Evolutionary conservation across 148 eudicot genomes (phyloP).

Genomic region (Dysphania ambrosioides): DNA sequence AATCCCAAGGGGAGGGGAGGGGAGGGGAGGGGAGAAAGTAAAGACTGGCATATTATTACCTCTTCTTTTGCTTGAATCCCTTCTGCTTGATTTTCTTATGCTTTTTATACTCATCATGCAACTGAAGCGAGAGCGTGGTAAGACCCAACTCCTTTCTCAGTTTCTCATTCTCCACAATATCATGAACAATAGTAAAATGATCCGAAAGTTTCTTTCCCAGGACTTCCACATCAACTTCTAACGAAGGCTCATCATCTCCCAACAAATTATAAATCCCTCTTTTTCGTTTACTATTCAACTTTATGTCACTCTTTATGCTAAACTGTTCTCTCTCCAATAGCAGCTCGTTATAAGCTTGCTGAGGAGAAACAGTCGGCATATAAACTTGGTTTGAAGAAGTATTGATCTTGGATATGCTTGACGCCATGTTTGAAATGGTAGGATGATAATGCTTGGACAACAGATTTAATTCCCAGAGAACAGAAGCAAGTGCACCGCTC

Average conservation of each 20-base stretch:
- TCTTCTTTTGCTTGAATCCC: constrained; percentile 9
- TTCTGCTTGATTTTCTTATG: constrained; percentile 26
- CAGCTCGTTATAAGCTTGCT: constrained; percentile 63
- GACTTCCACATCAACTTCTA: constrained; percentile 44
- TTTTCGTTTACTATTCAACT: constrained; percentile 45
- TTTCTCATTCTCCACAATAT: constrained; percentile 57
- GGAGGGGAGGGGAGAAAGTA: too few relatives aligned
- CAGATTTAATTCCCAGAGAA: constrained; percentile 91
- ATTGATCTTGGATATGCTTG: constrained; percentile 55
- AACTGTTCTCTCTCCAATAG: constrained; percentile 56
- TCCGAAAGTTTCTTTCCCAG: constrained; percentile 62
- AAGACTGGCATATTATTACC: background rate
- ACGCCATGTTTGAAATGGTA: constrained; percentile 62
- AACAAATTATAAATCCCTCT: constrained; percentile 30
- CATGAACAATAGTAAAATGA: constrained; percentile 53
- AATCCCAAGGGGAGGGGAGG: background rate
- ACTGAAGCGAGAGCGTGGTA: constrained; percentile 36
- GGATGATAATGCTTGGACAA: constrained; percentile 82
- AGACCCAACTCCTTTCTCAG: constrained; percentile 55
- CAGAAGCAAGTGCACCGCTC: constrained; percentile 93
- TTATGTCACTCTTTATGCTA: constrained; percentile 30
- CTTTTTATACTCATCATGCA: constrained; percentile 55
- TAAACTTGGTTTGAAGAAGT: constrained; percentile 52
- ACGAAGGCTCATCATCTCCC: constrained; percentile 14
- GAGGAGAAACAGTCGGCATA: constrained; percentile 57